Percentiles rank a stretch among this genome's conserved stretches.
phyloP scores from a whole-genome alignment of 2,329 filamentous ascomycete species.

The Penicillium capsulatum region DNA sequence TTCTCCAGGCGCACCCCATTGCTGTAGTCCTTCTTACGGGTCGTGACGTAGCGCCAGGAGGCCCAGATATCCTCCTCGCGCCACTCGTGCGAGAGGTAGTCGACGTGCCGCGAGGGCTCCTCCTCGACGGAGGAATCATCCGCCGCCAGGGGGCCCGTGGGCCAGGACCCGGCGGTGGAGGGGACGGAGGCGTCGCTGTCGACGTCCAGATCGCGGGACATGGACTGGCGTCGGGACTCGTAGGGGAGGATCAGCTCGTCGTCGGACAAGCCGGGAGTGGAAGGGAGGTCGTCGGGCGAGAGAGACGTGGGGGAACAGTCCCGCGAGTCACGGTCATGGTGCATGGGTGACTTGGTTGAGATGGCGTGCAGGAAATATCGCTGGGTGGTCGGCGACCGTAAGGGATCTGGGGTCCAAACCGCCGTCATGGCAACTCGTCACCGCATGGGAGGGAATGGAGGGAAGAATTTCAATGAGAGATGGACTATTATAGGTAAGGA shows the following conservation, averaged over 20 bases:
- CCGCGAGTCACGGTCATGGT: constrained; percentile 23
- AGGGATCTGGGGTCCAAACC: constrained; percentile 30
- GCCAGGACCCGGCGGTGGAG: constrained; percentile 54
- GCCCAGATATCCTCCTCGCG: constrained; percentile 95
- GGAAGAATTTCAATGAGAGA: neutral
- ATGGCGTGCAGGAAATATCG: constrained; percentile 31
- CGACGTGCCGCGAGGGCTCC: constrained; percentile 82
- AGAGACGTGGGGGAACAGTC: constrained; percentile 24
- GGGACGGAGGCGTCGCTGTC: constrained; percentile 22
- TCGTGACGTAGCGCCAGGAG: constrained; percentile 90
- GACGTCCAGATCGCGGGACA: constrained; percentile 39
- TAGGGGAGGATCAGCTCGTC: constrained; percentile 44
- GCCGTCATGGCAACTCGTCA: too few species aligned
- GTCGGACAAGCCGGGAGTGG: constrained; percentile 30
- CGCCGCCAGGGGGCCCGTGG: constrained; percentile 60
- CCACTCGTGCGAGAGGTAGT: constrained; percentile 92
- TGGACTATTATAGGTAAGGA: neutral
- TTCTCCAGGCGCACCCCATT: constrained; percentile 85
- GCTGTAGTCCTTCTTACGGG: constrained; percentile 70
- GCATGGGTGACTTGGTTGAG: constrained; percentile 26
- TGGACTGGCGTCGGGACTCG: constrained; percentile 37
- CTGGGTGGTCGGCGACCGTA: constrained; percentile 30
- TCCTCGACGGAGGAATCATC: constrained; percentile 74
- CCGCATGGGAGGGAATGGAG: constrained; percentile 13
- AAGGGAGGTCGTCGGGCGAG: constrained; percentile 39